These are phyloP conservation scores for Amylocarpus encephaloides DNA, from an alignment of 2,329 filamentous ascomycete species.

Conservation along the genomic window DNA sequence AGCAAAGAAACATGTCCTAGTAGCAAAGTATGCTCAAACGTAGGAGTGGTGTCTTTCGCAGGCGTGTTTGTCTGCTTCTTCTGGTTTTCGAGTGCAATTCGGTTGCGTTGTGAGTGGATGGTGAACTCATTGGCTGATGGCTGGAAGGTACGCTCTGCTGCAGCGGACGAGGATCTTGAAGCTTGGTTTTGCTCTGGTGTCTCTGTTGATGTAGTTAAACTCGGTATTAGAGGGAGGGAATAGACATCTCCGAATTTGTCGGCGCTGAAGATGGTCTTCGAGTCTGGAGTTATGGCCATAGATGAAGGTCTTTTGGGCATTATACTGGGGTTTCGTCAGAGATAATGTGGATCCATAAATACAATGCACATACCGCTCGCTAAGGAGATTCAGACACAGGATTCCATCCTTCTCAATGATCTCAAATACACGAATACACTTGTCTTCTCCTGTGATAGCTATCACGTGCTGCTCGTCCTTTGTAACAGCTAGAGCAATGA, in stretches of 20 bases:
- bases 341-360: background rate
- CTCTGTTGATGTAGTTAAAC: slow-evolving; percentile 6
- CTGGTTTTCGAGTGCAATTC: slow-evolving; percentile 53
- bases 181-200: slow-evolving; percentile 10
- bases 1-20: slow-evolving; percentile 95
- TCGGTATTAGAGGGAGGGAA: slow-evolving; percentile 63
- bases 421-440: slow-evolving; percentile 77
- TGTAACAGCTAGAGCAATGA: slow-evolving; percentile 63
- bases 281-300: slow-evolving; percentile 62
- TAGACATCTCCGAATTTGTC: slow-evolving; percentile 99
- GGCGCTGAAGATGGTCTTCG: slow-evolving; percentile 67
- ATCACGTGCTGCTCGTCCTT: slow-evolving; percentile 62
- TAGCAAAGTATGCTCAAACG: slow-evolving; percentile 70
- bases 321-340: slow-evolving; percentile 35
- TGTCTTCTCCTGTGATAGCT: slow-evolving; percentile 84
- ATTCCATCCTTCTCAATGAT: slow-evolving; percentile 46
- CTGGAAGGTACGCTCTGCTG: slow-evolving; percentile 33
- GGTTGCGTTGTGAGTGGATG: slow-evolving; percentile 60
- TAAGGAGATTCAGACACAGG: slow-evolving; percentile 53
- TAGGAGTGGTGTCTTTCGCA: slow-evolving; percentile 31
- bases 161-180: slow-evolving; percentile 7
- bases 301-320: slow-evolving; percentile 90
- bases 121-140: slow-evolving; percentile 53
- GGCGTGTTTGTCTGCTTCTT: slow-evolving; percentile 37
- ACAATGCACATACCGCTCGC: slow-evolving; percentile 53